Evolutionary conservation across 2,329 filamentous ascomycete species (phyloP).

Genomic region (Fusarium sp.): DNA sequence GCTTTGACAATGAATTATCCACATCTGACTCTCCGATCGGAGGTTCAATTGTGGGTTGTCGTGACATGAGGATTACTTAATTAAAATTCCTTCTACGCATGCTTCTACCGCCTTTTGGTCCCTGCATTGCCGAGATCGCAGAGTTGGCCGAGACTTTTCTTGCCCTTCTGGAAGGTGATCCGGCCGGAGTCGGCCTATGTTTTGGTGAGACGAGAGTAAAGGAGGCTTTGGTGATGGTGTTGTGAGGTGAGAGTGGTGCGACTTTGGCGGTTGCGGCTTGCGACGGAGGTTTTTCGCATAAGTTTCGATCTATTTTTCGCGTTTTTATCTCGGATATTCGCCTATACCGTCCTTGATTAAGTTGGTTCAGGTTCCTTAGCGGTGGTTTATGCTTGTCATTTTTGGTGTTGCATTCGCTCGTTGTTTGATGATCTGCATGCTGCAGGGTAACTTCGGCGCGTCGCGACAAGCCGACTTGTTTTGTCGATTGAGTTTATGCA

Average conservation of each 20-base stretch:
- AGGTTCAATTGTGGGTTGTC: constrained; percentile 14
- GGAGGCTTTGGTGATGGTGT: neutral
- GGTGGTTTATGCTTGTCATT: neutral
- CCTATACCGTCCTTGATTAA: rapidly evolving
- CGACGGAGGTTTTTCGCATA: neutral
- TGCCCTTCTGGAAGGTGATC: neutral
- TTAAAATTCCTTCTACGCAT: constrained; percentile 6
- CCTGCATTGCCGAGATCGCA: neutral
- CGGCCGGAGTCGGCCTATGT: neutral
- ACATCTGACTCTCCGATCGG: constrained; percentile 16
- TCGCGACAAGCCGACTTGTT: too few relatives aligned
- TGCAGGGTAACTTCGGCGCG: neutral
- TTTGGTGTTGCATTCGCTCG: neutral
- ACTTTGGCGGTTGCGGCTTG: neutral
- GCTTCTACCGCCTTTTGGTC: constrained; percentile 19
- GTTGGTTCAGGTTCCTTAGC: neutral
- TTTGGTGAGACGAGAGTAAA: neutral
- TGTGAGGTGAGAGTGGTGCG: neutral
- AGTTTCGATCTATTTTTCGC: neutral
- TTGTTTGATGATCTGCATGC: neutral
- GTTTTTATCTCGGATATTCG: neutral
- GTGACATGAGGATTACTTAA: constrained; percentile 26
- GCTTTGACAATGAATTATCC: neutral
- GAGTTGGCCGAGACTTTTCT: neutral
- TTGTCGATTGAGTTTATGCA: neutral